Evolutionary conservation across 345 rosid species (phyloP), one percentile per base, ranked within the genome.

Genomic region (Schrenkiella parvula): DNA sequence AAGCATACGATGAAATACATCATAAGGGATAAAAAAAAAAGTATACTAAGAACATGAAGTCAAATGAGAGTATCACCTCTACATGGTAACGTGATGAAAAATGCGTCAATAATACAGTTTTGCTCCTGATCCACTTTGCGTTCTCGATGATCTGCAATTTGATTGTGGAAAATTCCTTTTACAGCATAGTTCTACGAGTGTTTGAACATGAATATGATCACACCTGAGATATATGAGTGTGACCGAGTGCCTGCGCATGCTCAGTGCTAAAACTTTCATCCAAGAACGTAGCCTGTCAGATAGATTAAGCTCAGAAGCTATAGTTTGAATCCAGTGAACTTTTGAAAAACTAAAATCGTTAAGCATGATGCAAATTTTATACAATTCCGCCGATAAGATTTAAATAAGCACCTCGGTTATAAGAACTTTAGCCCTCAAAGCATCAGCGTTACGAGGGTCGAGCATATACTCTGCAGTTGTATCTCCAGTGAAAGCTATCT

Each of bases 401-500:
- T 2, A 55, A 9, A 54, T 11, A 63, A 18, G 59, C 69, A 91
- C 97, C 96, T 93, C 98, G 22, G 98, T 89, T 66, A 93, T 89
- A 65, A 93, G 95, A 79, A 89, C 70, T 82, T 91, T 93, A 25
- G 98, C 97, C 58, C 96, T 88, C 82, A 93, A 81, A 1, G 98
- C 97, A 82, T 93, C 98, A 50, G 98, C 88, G 62, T 85, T 93
- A 29, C 88, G 89, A 43, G 98, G 98, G 80, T 93, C 91, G 39
- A 91, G 89, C 96, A 93, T 93, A 83, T 88, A 93, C 43, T 91
- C 96, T 54, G 96, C 74, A 26, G 95, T 93, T 53, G 98, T 93
- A 76, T 93, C 97, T 66, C 98, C 98, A 8, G 98, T 91, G 71
- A 91, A 91, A 11, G 97, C 96, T 56, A 93, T 87, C 84, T 93